These are phyloP conservation scores for Spatholobus suberectus DNA, from an alignment of 306 rosid genomes.

Conservation along the genomic window DNA sequence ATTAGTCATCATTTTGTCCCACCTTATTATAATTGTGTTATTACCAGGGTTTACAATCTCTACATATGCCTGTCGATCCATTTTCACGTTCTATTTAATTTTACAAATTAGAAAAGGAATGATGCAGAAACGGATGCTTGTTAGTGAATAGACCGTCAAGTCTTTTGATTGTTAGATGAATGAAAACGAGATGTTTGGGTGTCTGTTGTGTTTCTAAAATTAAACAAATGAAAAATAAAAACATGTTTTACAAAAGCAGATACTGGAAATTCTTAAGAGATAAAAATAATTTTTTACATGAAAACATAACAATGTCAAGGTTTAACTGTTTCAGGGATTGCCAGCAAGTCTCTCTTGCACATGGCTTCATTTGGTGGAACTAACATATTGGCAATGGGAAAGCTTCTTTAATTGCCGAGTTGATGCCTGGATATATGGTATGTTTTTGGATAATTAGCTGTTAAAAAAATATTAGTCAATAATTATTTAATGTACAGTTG, in stretches of 20 bases:
- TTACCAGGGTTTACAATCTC: background rate
- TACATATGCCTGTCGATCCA: background rate
- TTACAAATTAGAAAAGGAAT: background rate
- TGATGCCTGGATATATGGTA: background rate
- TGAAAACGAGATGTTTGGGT: background rate
- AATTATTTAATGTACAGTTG: background rate
- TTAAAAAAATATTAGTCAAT: too few relatives aligned
- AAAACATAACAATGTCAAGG: too few relatives aligned
- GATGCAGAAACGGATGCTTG: background rate
- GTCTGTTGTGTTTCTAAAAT: too few relatives aligned
- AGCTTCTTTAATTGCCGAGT: too few relatives aligned
- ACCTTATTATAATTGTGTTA: background rate
- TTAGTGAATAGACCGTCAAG: background rate
- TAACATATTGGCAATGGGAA: too few relatives aligned
- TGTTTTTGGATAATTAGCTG: too few relatives aligned
- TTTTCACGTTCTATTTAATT: background rate
- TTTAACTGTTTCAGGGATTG: background rate
- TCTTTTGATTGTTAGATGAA: background rate
- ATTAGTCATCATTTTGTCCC: background rate
- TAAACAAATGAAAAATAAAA: background rate
- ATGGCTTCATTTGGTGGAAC: too few relatives aligned
- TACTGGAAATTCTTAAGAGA: too few relatives aligned
- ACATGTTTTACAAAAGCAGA: too few relatives aligned
- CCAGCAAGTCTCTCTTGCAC: background rate
- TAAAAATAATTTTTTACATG: too few relatives aligned